Evolutionary conservation across 2,329 filamentous ascomycete species (phyloP), one percentile per base, ranked within the genome.

Genomic region (Gyromitra esculenta): DNA sequence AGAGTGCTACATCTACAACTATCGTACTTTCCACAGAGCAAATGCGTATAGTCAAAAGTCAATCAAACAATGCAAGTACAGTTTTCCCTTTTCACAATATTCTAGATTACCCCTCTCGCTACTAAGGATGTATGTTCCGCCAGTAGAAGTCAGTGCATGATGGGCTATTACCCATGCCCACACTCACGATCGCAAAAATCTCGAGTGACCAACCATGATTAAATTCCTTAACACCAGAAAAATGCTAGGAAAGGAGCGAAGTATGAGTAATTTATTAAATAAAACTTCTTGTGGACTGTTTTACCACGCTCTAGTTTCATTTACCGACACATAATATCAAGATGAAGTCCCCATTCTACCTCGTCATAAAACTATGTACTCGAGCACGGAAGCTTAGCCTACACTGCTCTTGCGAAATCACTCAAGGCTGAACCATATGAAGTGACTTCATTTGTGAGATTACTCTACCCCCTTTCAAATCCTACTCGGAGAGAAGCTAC

Each of bases 201-300:
- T 45, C 52, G 52, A 68, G 65, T 68, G 52, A 68, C 45, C 5
- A 15, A 6, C 15, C 39, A 57, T 68, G 52, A 67, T 18, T 54
- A 13, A 21, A 43, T 56, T 21, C 3, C 0, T 1, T 15, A 35
- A 35, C 37, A 35, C 5, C 5, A 2, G 2, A 60, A 6, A 60
- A 43, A 18, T 6, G 8, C n/a, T 60, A 13, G 11, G 18, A 41
- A 41, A 60, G 5, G 8, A 60, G 5, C 11, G 6, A 60, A 8
- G 8, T 3, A 21, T 41, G 25, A 11, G 50, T 9, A 45, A 37
- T 35, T 15, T 37, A 35, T 37, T 13, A 7, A 15, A 57, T 31
- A 18, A 37, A 37, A 9, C 13, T 11, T 37, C 18, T 31, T 31
- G 9, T 37, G n/a, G 5, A 1, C 50, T 13, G 6, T n/a, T 54